Base-by-base conservation (phyloP, 2,329 filamentous ascomycete genomes). In the Neofusicoccum sp. region DNA sequence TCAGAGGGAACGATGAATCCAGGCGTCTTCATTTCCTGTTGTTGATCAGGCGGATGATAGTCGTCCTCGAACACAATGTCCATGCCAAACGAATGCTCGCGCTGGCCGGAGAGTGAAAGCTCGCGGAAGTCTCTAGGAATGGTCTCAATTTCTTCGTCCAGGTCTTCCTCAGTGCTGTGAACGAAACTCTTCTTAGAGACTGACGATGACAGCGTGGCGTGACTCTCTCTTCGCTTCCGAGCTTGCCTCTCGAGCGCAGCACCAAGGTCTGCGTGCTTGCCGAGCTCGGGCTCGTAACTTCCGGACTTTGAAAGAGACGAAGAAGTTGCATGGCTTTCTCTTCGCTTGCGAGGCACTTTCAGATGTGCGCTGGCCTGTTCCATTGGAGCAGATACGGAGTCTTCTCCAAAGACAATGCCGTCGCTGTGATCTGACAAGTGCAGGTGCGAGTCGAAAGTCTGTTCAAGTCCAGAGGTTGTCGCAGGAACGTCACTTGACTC, bases 91-190 rank as follows among this genome's bases (percentile, higher is more conserved):
- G 62, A 63, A 31, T 60, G 36, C 20, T 41, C 36, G 30, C 60
- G 36, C 11, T 51, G 53, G 2, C 28, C 31, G 2, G 56, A 47
- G 33, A 38, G 44, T 8, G 58, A 31, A 14, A 56, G 12, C 24
- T 44, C 33, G 28, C 26, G 16, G n/a, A 56, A 56, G 16, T 61
- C 51, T 38, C 72, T 67, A 24, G 79, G 73, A 57, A 82, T 79
- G 8, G 75, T 78, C 63, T 83, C 80, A 8, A 82, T 70, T 6
- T 82, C 80, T 14, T 79, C 76, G 30, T 82, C 76, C 20, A 76
- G 71, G 4, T 75, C 70, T 30, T 71, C 66, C 14, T 69, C 75
- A 6, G 66, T 65, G 31, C 70, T 69, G 38, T 70, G 69, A 2
- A 73, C 68, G 5, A 71, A 71, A 43, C 74, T 77, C 66, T 76